phyloP scores from a whole-genome alignment of 176 grass and related monocot genomes.

The Hyparrhenia diplandra region DNA sequence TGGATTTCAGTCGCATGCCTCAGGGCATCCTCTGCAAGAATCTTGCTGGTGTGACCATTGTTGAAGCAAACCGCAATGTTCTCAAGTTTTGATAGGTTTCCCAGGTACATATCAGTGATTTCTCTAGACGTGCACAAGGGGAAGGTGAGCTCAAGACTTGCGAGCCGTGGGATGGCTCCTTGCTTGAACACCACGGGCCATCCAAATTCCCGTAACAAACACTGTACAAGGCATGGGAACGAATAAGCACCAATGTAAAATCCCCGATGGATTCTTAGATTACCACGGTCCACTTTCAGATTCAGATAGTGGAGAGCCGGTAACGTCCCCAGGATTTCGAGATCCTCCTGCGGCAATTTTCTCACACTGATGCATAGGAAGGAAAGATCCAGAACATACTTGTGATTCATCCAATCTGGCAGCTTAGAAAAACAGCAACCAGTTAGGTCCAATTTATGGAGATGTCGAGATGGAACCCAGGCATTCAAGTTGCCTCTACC shows the following conservation, averaged over 20 bases:
- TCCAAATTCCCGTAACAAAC: background rate
- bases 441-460: rapidly evolving
- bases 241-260: background rate
- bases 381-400: background rate
- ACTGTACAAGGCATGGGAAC: background rate
- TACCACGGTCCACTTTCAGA: background rate
- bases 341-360: background rate
- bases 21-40: no score
- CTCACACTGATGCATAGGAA: background rate
- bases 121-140: background rate
- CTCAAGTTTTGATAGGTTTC: background rate
- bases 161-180: background rate
- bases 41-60: no score
- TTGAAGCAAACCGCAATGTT: background rate
- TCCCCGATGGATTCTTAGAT: background rate
- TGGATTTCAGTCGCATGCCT: background rate
- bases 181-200: background rate
- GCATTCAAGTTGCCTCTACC: background rate
- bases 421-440: background rate
- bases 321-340: background rate
- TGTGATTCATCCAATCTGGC: background rate
- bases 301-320: background rate
- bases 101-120: background rate
- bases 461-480: background rate
- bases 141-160: no score